These are phyloP conservation scores for Blastocystis sp. DNA, from an alignment of 352 stramenopile species.

Conservation along the genomic window DNA sequence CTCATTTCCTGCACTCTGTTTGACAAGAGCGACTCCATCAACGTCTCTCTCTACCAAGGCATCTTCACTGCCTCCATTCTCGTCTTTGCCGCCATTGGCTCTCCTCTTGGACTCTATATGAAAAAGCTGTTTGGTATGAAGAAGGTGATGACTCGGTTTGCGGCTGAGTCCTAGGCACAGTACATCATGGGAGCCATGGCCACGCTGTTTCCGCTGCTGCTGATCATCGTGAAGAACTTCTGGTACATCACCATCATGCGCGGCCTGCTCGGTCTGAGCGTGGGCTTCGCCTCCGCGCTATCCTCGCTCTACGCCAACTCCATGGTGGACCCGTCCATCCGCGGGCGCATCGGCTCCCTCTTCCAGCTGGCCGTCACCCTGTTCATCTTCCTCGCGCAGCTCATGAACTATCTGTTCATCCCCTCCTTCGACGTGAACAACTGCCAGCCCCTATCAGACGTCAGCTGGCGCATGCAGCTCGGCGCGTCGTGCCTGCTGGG, in stretches of 20 bases:
- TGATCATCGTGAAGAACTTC: slow-evolving; percentile 52
- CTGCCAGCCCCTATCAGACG: slow-evolving; percentile 28
- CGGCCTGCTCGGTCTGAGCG: slow-evolving; percentile 40
- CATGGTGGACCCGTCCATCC: slow-evolving; percentile 25
- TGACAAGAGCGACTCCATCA: neutral
- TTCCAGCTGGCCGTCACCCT: slow-evolving; percentile 43
- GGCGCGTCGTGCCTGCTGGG: slow-evolving; percentile 26
- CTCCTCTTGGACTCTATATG: slow-evolving; percentile 59
- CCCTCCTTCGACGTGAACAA: slow-evolving; percentile 45
- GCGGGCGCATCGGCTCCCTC: slow-evolving; percentile 28
- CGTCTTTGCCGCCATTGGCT: slow-evolving; percentile 62
- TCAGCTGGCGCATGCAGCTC: slow-evolving; percentile 58
- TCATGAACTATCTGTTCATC: slow-evolving; percentile 56
- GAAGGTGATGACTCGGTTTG: neutral
- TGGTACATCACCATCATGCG: slow-evolving; percentile 48
- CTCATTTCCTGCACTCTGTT: slow-evolving; percentile 60
- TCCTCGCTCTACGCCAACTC: slow-evolving; percentile 35
- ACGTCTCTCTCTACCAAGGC: slow-evolving; percentile 55
- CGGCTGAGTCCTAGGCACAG: slow-evolving; percentile 5
- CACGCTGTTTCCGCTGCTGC: slow-evolving; percentile 29
- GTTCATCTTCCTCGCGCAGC: slow-evolving; percentile 48
- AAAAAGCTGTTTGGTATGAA: slow-evolving; percentile 42
- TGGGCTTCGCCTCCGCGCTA: slow-evolving; percentile 47
- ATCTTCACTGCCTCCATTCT: slow-evolving; percentile 55
- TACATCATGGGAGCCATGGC: slow-evolving; percentile 16